A percentile compares a stretch with the other conserved stretches of the same genome.
These are phyloP conservation scores for Trichoderma endophyticum DNA, from an alignment of 2,329 filamentous ascomycete genomes.

Conservation along the genomic window DNA sequence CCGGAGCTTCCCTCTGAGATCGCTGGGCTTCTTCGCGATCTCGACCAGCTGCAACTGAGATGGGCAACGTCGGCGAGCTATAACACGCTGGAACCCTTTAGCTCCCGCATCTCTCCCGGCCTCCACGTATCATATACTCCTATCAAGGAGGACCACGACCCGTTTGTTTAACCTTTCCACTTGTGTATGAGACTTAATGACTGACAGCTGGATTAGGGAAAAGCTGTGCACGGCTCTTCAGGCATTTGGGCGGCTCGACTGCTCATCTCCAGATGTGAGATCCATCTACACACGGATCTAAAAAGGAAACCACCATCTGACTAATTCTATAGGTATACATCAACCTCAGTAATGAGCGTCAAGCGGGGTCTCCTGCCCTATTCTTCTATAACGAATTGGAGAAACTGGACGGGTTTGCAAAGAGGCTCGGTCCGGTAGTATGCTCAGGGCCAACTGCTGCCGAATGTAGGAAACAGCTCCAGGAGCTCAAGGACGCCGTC, in stretches of 20 bases:
- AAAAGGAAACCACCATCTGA: not conserved
- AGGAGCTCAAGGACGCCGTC: slow-evolving; percentile 49
- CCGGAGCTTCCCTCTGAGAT: slow-evolving; percentile 71
- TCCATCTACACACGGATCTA: not conserved
- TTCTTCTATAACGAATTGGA: slow-evolving; percentile 70
- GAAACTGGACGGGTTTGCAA: slow-evolving; percentile 51
- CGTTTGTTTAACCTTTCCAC: not conserved
- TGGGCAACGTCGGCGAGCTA: slow-evolving; percentile 65
- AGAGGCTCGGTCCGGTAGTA: slow-evolving; percentile 49
- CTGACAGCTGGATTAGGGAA: slow-evolving; percentile 33
- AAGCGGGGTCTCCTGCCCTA: slow-evolving; percentile 50
- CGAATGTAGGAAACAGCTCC: slow-evolving; percentile 48
- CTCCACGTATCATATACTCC: slow-evolving; percentile 78
- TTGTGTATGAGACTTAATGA: not conserved
- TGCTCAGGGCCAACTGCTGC: not conserved
- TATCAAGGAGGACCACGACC: slow-evolving; percentile 7
- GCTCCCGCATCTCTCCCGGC: slow-evolving; percentile 73
- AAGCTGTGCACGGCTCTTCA: slow-evolving; percentile 58
- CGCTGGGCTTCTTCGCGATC: slow-evolving; percentile 57
- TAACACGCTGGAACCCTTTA: slow-evolving; percentile 64
- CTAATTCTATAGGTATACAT: slow-evolving; percentile 57
- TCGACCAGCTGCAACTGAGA: slow-evolving; percentile 72
- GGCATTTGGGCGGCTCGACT: slow-evolving; percentile 57
- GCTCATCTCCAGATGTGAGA: slow-evolving; percentile 37
- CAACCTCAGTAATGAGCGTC: slow-evolving; percentile 35